phyloP scores from a whole-genome alignment of 225 moss, liverwort and hornwort species.

The Sphagnum tenellum region DNA sequence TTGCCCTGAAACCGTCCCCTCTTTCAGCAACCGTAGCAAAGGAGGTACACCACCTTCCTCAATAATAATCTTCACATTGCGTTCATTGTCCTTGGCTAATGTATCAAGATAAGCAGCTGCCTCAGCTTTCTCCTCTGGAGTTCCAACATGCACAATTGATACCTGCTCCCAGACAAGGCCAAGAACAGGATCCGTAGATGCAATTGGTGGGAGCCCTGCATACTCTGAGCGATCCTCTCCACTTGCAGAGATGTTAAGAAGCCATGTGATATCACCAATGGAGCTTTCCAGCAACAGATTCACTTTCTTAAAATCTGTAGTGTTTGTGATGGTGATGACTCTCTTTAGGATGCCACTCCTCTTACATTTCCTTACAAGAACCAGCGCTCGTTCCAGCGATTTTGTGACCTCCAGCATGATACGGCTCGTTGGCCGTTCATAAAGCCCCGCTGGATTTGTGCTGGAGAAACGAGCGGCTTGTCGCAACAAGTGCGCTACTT shows the following conservation, averaged over 20 bases:
- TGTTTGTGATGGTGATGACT: conserved; percentile 85
- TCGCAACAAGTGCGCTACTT: conserved; percentile 38
- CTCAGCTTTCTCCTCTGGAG: conserved; percentile 48
- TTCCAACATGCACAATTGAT: conserved; percentile 75
- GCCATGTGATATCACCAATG: conserved; percentile 79
- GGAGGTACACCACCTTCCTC: conserved; percentile 82
- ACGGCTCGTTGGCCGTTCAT: conserved; percentile 73
- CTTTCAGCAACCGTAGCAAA: conserved; percentile 61
- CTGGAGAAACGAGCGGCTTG: conserved; percentile 49
- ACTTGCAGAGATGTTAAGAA: conserved; percentile 73
- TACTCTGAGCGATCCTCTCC: conserved; percentile 71
- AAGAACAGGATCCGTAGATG: conserved; percentile 60
- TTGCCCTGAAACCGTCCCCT: conserved; percentile 56
- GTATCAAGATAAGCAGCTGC: conserved; percentile 46
- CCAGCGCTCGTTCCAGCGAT: conserved; percentile 62
- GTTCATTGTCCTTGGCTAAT: conserved; percentile 50
- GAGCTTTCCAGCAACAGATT: conserved; percentile 52
- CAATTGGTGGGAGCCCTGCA: conserved; percentile 73
- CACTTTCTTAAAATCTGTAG: conserved; percentile 65
- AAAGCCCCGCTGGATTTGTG: conserved; percentile 45
- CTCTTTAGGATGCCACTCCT: conserved; percentile 71
- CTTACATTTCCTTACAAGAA: conserved; percentile 74
- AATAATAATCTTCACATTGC: conserved; percentile 84
- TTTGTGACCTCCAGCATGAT: conserved; percentile 85
- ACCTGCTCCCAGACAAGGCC: conserved; percentile 81